Conservation (phyloP, 768 basidiomycete genomes). For the Lenzites betulinus region DNA sequence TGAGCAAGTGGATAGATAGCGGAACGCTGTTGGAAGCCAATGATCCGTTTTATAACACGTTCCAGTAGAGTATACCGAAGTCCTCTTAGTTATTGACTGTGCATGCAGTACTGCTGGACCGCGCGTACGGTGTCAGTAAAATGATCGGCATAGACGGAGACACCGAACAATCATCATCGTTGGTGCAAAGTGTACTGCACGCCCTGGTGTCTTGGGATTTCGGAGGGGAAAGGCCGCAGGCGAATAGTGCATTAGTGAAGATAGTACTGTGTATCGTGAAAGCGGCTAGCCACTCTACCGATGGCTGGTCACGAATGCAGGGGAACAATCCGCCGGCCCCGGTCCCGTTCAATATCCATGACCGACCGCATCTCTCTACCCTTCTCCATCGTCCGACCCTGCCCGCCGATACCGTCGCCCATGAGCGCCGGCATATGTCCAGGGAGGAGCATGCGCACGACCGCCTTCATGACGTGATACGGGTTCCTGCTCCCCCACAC, state of each 20-base stretch:
- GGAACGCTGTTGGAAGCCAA: no score
- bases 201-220: background rate
- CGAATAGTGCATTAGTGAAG: background rate
- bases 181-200: no score
- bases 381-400: conserved; percentile 69
- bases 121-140: no score
- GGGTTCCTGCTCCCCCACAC: conserved; percentile 92
- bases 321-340: conserved; percentile 77
- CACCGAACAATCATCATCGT: no score
- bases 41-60: no score
- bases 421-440: conserved; percentile 79
- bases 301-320: conserved; percentile 34
- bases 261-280: background rate
- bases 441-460: conserved; percentile 80
- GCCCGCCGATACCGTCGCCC: conserved; percentile 81
- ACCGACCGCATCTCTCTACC: conserved; percentile 72
- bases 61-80: no score
- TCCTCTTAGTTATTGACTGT: no score
- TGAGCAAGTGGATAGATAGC: no score
- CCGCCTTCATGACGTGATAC: conserved; percentile 83
- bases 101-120: no score
- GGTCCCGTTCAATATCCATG: conserved; percentile 75
- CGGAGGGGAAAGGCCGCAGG: background rate
- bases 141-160: no score
- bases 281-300: conserved; percentile 4